phyloP scores from a whole-genome alignment of 2,329 filamentous ascomycete genomes.

The Colletotrichum sp. region DNA sequence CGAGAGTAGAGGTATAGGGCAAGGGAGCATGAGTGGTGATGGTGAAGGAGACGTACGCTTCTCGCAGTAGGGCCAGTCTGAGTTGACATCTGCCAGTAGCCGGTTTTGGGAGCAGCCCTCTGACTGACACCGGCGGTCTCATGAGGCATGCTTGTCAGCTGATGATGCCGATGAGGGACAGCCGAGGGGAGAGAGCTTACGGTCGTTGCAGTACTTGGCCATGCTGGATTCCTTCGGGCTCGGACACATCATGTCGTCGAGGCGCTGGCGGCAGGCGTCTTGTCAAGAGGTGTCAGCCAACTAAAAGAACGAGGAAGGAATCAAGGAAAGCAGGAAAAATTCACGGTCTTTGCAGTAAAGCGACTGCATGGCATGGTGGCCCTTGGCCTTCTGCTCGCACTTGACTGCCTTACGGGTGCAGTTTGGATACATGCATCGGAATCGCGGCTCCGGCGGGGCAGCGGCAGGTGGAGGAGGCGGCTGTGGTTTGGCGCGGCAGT shows the following conservation, averaged over 20 bases:
- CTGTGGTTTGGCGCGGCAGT: conserved; percentile 6
- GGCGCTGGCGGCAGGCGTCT: conserved; percentile 24
- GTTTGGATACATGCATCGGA: background rate
- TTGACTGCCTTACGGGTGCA: conserved; percentile 14
- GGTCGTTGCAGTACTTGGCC: conserved; percentile 21
- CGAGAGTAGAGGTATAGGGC: background rate
- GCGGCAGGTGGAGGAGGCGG: background rate
- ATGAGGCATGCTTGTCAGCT: too few relatives aligned
- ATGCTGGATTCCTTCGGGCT: conserved; percentile 10
- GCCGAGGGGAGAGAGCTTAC: background rate
- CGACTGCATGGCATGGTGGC: background rate
- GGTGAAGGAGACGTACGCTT: conserved; percentile 4
- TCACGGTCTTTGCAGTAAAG: conserved; percentile 23
- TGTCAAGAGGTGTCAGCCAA: too few relatives aligned
- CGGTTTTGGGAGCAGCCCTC: conserved; percentile 12
- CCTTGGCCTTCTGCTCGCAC: conserved; percentile 11
- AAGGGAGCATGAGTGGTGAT: too few relatives aligned
- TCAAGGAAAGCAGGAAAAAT: background rate
- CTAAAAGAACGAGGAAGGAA: too few relatives aligned
- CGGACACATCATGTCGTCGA: conserved; percentile 21
- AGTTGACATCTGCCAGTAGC: conserved; percentile 7
- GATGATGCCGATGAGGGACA: background rate
- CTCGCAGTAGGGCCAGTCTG: conserved; percentile 21
- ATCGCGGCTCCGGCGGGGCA: background rate
- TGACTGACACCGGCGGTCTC: background rate